Base-by-base conservation (phyloP, 1,139 yeast species). In the Kodamaea alishanica region DNA sequence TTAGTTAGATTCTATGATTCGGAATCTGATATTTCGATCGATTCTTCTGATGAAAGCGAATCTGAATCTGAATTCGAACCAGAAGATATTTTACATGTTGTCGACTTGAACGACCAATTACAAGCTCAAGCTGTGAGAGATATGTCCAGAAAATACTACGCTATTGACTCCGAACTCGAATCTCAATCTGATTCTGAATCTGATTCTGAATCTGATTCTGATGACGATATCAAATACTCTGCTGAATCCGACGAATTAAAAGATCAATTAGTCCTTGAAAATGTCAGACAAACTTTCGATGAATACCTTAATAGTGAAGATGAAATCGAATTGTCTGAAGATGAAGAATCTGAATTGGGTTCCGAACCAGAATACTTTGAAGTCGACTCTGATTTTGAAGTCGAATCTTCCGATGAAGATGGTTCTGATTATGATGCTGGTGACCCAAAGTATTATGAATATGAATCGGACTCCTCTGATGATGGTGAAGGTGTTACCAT, bases 401-500 rank as follows among this genome's bases (percentile, higher is more conserved):
- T 43, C 26, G 48, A 42, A 8, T 47, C 51, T n/a, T 52, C 49
- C 24, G 60, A 55, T 33, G 61, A 58, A 39, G 58, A 51, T 35
- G 48, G 45, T 23, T 26, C 10, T 22, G 39, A 32, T n/a, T 45
- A 44, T 33, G 63, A 57, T 39, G 59, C 54, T 30, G 54, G 55
- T 27, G 47, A 56, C 42, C 53, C 58, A 32, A 46, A 39, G 10
- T 40, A 51, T 33, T 63, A 63, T 44, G 71, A 66, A 42, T 49
- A 38, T 37, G 54, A 56, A 23, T 56, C 50, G 26, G 48, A 44
- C 9, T 48, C 56, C 5, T 56, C 61, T 32, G 61, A 58, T 33
- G 67, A 60, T 28, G 70, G 62, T 37, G 75, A 70, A 51, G 76
- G 75, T 31, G 47, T 67, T 47, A 69, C 75, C 35, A 69, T 71